A percentile compares a stretch with the other conserved stretches of the same genome.
Conservation (phyloP, 2,329 filamentous ascomycete genomes). For the Fusarium haematococcum region DNA sequence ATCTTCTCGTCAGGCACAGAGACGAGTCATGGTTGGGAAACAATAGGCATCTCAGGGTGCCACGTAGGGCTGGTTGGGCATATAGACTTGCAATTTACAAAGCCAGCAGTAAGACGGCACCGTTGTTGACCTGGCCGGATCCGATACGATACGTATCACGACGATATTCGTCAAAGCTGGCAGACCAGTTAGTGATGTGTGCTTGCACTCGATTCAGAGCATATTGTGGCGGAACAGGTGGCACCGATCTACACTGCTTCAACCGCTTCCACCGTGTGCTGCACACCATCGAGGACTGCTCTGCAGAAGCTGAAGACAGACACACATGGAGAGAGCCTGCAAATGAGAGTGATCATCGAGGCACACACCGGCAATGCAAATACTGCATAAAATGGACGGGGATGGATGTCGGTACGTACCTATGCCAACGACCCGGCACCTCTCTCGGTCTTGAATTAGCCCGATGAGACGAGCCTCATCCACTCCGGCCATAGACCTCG, state of each 20-base stretch:
- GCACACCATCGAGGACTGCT: background rate
- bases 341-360: background rate
- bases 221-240: background rate
- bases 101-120: background rate
- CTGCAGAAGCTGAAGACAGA: slow-evolving; percentile 7
- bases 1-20: background rate
- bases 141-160: background rate
- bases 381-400: background rate
- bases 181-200: background rate
- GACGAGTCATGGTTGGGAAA: background rate
- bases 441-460: slow-evolving; percentile 26
- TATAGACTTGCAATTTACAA: slow-evolving; percentile 6
- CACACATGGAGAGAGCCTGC: background rate
- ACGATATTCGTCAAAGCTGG: background rate
- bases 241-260: background rate
- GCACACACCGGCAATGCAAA: slow-evolving; percentile 1
- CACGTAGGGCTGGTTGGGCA: background rate
- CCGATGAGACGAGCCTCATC: slow-evolving; percentile 14
- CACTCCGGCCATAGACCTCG: slow-evolving; percentile 5
- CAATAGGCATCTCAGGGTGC: slow-evolving; percentile 1
- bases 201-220: background rate
- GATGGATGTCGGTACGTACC: background rate
- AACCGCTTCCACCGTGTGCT: background rate
- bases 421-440: background rate
- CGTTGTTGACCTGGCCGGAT: background rate